These are phyloP conservation scores for Neobulgaria alba DNA, from an alignment of 2,329 filamentous ascomycete species.

Conservation along the genomic window DNA sequence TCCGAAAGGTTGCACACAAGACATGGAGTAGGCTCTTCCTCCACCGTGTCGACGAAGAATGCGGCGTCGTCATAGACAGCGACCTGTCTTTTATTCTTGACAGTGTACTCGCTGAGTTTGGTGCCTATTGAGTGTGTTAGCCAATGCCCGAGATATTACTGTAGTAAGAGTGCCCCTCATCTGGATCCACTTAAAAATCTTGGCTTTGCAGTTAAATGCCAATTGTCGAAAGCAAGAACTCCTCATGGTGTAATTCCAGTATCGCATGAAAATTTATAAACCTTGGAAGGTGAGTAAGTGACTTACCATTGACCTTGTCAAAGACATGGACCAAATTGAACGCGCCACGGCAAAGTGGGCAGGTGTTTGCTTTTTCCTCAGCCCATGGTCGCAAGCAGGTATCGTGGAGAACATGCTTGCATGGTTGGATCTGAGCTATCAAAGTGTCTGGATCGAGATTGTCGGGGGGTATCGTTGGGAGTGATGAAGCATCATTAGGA, in stretches of 20 bases:
- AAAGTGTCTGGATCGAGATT: constrained; percentile 14
- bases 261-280: too few relatives aligned
- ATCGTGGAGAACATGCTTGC: constrained; percentile 88
- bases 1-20: constrained; percentile 75
- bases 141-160: constrained; percentile 1
- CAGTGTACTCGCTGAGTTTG: constrained; percentile 49
- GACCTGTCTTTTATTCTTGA: constrained; percentile 80
- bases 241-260: too few relatives aligned
- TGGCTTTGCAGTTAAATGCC: too few relatives aligned
- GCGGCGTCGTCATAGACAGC: constrained; percentile 77
- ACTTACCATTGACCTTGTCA: constrained; percentile 69
- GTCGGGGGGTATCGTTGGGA: constrained; percentile 14
- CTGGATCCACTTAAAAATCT: too few relatives aligned
- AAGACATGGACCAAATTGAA: constrained; percentile 89
- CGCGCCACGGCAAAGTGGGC: constrained; percentile 85
- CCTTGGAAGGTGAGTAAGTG: neutral
- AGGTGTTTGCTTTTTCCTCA: constrained; percentile 93
- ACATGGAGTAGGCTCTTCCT: constrained; percentile 67
- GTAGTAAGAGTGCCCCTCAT: too few relatives aligned
- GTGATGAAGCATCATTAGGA: constrained; percentile 17
- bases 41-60: constrained; percentile 66
- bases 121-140: constrained; percentile 36
- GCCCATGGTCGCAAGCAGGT: constrained; percentile 91
- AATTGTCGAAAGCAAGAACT: too few relatives aligned
- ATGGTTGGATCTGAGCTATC: constrained; percentile 59